A percentile compares a stretch with the other conserved stretches of the same genome.
These are phyloP conservation scores for Paspalum notatum DNA, from an alignment of 176 grass and related monocot species.

Conservation along the genomic window DNA sequence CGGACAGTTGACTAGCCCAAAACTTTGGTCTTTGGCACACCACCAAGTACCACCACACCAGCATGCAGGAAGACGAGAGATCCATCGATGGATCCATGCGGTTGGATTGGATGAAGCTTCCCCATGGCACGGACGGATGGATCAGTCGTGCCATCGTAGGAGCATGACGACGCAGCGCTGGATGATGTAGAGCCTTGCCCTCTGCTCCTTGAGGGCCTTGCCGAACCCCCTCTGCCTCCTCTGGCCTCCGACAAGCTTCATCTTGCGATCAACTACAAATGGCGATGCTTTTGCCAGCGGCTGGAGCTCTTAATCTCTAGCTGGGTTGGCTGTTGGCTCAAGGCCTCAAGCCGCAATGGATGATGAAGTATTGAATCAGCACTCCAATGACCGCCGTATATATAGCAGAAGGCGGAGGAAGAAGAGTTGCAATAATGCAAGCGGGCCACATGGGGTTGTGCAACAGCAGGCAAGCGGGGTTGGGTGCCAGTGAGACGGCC, in stretches of 20 bases:
- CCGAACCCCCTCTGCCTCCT: slow-evolving; percentile 49
- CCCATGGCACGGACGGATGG: background rate
- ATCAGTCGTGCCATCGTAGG: slow-evolving; percentile 52
- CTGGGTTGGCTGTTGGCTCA: too few relatives aligned
- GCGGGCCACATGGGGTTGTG: slow-evolving; percentile 40
- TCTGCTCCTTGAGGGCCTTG: slow-evolving; percentile 51
- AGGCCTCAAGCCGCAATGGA: background rate
- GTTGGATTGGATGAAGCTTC: background rate
- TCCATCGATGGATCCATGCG: too few relatives aligned
- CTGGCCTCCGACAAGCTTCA: slow-evolving; percentile 53
- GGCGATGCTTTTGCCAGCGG: too few relatives aligned
- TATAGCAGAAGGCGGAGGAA: slow-evolving; percentile 14
- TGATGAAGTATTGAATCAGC: background rate
- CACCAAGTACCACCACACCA: too few relatives aligned
- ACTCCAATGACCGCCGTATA: slow-evolving; percentile 12
- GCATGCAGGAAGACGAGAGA: too few relatives aligned
- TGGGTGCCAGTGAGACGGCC: slow-evolving; percentile 23
- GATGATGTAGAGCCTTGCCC: slow-evolving; percentile 60
- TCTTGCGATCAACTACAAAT: too few relatives aligned
- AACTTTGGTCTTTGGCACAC: too few relatives aligned
- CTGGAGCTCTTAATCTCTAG: too few relatives aligned
- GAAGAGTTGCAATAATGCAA: background rate
- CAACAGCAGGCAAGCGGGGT: slow-evolving; percentile 17
- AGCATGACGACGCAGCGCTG: slow-evolving; percentile 68
- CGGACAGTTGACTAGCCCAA: background rate